Evolutionary conservation across 805 yeast genomes (phyloP).

Genomic region (Yamadazyma sp.): DNA sequence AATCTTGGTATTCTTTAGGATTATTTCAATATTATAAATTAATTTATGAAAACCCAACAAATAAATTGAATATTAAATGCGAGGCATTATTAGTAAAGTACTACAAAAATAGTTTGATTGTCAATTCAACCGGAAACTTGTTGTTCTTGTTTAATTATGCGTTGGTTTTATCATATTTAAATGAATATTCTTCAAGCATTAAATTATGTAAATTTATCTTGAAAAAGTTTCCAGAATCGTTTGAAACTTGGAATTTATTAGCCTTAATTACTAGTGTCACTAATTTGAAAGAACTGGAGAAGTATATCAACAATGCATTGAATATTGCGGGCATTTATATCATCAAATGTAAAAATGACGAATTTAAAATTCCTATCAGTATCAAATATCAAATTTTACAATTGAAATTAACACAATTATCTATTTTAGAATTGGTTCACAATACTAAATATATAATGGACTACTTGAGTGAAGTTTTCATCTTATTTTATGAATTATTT

Average conservation of each 20-base stretch:
- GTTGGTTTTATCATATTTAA: conserved; percentile 42
- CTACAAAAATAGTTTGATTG: conserved; percentile 34
- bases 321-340: conserved; percentile 39
- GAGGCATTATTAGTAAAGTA: conserved; percentile 17
- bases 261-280: conserved; percentile 52
- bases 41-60: conserved; percentile 22
- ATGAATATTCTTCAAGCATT: conserved; percentile 41
- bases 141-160: conserved; percentile 43
- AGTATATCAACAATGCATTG: conserved; percentile 52
- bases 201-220: conserved; percentile 48
- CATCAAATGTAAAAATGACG: conserved; percentile 23
- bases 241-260: conserved; percentile 66
- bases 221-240: conserved; percentile 50
- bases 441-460: conserved; percentile 61
- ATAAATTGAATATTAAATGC: conserved; percentile 15
- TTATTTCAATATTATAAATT: conserved; percentile 26
- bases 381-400: conserved; percentile 54
- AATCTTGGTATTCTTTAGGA: conserved; percentile 39
- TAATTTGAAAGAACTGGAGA: conserved; percentile 45
- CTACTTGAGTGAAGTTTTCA: conserved; percentile 63
- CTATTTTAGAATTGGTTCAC: conserved; percentile 59
- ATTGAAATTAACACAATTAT: conserved; percentile 71
- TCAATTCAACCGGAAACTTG: conserved; percentile 33
- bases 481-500: conserved; percentile 51
- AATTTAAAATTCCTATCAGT: conserved; percentile 21